Evolutionary conservation across 495 filamentous ascomycete genomes (phyloP), one percentile per base, ranked within the genome.

Genomic region (Sporormia fimetaria): DNA sequence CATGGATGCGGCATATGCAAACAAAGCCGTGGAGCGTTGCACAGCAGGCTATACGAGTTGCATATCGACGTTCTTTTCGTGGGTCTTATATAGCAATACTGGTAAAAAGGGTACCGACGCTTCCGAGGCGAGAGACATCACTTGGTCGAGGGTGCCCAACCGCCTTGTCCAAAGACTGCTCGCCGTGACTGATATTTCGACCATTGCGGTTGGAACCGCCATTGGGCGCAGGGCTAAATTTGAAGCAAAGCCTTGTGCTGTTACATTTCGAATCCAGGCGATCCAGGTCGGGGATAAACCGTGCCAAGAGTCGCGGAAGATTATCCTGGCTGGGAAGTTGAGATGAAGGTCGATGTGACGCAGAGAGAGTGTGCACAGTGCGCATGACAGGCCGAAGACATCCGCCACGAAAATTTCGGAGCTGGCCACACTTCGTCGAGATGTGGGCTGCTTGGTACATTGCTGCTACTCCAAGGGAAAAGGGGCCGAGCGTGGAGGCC

Each of bases 281-380:
- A 47, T 14, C 36, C 6, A 36, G 10, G 15, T 26, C 21, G 14
- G 33, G 35, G 12, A 25, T 22, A 46, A 12, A 23, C 11, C 9
- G 28, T 26, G 23, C 37, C 32, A 31, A 17, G 14, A n/a, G 23
- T 2, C 14, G 12, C 45, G 45, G 47, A 30, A 51, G 47, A 51
- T 40, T 35, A 39, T 27, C 47, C 47, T 30, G 35, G 40, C 31
- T 41, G 39, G 41, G 47, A 39, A 51, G 47, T 32, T 41, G 25
- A 30, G 20, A 49, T 14, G 21, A 22, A 23, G 15, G 15, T 49
- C 14, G 21, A 22, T 8, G 18, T 14, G 26, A 9, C 17, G 5
- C 28, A 10, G 16, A 26, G 16, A 21, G 21, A 32, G 37, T 36
- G 36, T 51, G 41, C 21, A 27, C 25, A 24, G 22, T 12, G 20